These are phyloP conservation scores for Lepiota venenata DNA, from an alignment of 768 basidiomycete genomes.

Conservation along the genomic window DNA sequence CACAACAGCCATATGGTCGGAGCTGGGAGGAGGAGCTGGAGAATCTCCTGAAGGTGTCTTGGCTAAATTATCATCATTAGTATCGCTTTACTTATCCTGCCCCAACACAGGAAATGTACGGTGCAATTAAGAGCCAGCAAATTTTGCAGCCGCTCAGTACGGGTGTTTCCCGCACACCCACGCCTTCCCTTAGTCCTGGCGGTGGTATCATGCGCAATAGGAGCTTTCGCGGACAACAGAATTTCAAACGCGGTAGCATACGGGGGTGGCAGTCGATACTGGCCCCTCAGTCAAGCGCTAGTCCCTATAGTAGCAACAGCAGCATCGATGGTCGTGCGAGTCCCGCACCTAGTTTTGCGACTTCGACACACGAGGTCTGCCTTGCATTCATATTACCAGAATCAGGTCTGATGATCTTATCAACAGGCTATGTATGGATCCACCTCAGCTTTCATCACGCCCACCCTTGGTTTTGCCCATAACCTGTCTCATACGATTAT, in stretches of 20 bases:
- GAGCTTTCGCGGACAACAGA: slow-evolving; percentile 60
- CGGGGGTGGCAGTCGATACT: slow-evolving; percentile 84
- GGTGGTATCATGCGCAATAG: slow-evolving; percentile 58
- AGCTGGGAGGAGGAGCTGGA: slow-evolving; percentile 90
- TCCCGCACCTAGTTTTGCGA: slow-evolving; percentile 92
- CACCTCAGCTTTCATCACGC: slow-evolving; percentile 68
- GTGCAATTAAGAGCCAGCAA: slow-evolving; percentile 85
- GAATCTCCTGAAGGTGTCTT: slow-evolving; percentile 68
- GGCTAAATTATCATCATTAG: neutral
- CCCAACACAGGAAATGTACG: slow-evolving; percentile 81
- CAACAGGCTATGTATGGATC: slow-evolving; percentile 57
- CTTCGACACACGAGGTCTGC: slow-evolving; percentile 79
- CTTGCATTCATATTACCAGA: neutral
- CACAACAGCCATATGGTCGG: slow-evolving; percentile 49
- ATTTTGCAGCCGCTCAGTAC: slow-evolving; percentile 78
- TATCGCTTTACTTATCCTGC: neutral
- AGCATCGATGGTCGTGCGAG: slow-evolving; percentile 88
- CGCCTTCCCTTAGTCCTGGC: slow-evolving; percentile 57
- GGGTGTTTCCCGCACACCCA: slow-evolving; percentile 42
- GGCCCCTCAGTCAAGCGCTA: slow-evolving; percentile 56
- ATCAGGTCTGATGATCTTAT: slow-evolving; percentile 1
- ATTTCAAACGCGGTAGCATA: slow-evolving; percentile 88
- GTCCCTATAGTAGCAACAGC: slow-evolving; percentile 83
- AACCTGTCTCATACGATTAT: slow-evolving; percentile 97
- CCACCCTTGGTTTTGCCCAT: slow-evolving; percentile 94